phyloP scores from a whole-genome alignment of 2,329 filamentous ascomycete species.

The Trichoderma atroviride region DNA sequence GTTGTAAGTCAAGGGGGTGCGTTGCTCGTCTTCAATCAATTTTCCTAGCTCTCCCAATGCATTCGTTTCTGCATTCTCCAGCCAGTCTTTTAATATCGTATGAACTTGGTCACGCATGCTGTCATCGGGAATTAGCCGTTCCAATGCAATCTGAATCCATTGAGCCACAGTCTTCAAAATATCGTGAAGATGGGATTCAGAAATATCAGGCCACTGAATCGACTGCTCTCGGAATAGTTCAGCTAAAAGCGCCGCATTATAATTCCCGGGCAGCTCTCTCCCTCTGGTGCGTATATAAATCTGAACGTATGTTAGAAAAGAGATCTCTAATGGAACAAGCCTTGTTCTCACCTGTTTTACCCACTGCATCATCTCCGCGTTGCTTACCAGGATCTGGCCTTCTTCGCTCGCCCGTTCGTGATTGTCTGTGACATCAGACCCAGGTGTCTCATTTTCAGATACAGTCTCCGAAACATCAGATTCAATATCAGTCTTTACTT shows the following conservation, averaged over 20 bases:
- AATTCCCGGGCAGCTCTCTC: background rate
- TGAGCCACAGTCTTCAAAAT: background rate
- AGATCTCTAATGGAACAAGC: background rate
- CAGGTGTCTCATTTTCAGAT: background rate
- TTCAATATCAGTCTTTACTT: background rate
- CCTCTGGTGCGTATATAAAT: background rate
- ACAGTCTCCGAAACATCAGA: background rate
- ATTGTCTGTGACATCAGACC: background rate
- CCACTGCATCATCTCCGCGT: background rate
- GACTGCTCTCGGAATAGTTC: slow-evolving; percentile 8
- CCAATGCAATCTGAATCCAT: background rate
- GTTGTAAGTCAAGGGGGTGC: background rate
- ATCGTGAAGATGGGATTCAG: background rate
- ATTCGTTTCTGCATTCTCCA: background rate
- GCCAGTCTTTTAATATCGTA: background rate
- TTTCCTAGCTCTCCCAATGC: background rate
- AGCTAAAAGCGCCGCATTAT: background rate
- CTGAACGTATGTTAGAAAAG: background rate
- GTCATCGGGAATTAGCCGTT: background rate
- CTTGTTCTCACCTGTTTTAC: background rate
- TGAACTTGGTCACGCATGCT: background rate
- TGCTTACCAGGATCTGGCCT: background rate
- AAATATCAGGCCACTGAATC: background rate
- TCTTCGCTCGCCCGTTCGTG: background rate
- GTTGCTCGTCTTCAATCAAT: background rate